Evolutionary conservation across 805 yeast genomes (phyloP).

Genomic region (Candida succiphila): DNA sequence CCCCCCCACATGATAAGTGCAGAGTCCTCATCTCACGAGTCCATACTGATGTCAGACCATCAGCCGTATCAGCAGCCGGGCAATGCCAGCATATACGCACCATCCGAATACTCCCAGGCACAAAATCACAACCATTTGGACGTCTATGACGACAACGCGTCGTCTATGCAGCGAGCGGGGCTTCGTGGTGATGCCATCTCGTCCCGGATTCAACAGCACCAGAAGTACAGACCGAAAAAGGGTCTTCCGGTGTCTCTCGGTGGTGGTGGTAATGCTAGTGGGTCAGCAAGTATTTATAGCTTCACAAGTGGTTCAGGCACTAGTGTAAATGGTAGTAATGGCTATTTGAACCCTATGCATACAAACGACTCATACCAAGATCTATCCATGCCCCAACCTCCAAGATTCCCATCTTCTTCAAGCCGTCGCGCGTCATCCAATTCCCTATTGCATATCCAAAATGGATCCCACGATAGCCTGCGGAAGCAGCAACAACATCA

Average conservation of each 20-base stretch:
- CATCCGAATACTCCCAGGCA: background rate
- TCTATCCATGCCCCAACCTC: conserved; percentile 4
- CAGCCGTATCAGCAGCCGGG: too few species aligned
- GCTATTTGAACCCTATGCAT: background rate
- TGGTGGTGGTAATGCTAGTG: background rate
- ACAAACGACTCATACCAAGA: conserved; percentile 1
- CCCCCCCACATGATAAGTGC: too few species aligned
- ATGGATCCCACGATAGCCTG: background rate
- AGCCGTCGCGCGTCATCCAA: too few species aligned
- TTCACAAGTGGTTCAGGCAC: background rate
- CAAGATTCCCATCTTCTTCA: conserved; percentile 3
- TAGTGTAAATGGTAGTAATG: too few species aligned
- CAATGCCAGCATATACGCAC: background rate
- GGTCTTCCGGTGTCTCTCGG: background rate
- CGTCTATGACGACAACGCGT: conserved; percentile 18
- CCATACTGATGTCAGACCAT: too few species aligned
- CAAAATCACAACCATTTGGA: conserved; percentile 3
- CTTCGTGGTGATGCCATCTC: conserved; percentile 19
- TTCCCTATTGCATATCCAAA: conserved; percentile 1
- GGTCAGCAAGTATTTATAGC: background rate
- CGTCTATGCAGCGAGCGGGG: conserved; percentile 20
- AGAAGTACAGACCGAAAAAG: conserved; percentile 17
- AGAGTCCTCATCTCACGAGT: too few species aligned
- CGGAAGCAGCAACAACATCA: conserved; percentile 1
- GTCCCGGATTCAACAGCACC: conserved; percentile 16